Evolutionary conservation across 176 grass and related monocot species (phyloP).

Genomic region (Tuctoria greenei): DNA sequence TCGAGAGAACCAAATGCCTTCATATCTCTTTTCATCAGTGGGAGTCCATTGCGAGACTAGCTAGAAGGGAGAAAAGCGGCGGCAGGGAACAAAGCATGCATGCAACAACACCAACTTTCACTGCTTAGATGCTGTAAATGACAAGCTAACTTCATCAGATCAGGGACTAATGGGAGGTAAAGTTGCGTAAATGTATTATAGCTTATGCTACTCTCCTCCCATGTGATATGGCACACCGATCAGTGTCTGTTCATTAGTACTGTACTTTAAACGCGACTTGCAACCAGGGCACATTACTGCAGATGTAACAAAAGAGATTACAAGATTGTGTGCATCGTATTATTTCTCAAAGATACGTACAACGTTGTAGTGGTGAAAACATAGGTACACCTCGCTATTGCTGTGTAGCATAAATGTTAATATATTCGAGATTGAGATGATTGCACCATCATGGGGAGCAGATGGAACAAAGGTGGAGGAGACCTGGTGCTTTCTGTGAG

Average conservation of each 20-base stretch:
- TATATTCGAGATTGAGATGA: constrained; percentile 48
- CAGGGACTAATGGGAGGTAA: constrained; percentile 35
- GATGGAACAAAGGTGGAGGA: constrained; percentile 78
- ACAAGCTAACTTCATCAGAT: constrained; percentile 59
- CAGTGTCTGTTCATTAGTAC: constrained; percentile 7
- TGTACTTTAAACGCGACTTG: background rate
- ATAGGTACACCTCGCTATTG: constrained; percentile 40
- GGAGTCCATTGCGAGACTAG: constrained; percentile 58
- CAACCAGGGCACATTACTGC: background rate
- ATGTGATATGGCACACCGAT: constrained; percentile 38
- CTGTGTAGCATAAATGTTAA: constrained; percentile 36
- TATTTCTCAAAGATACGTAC: constrained; percentile 42
- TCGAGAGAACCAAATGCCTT: constrained; percentile 60
- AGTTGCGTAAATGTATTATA: constrained; percentile 18
- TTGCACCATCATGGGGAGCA: constrained; percentile 69
- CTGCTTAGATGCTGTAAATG: constrained; percentile 69
- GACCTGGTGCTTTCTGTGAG: constrained; percentile 74
- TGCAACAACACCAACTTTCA: constrained; percentile 57
- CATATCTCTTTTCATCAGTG: constrained; percentile 67
- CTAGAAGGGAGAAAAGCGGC: background rate
- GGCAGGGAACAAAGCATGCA: constrained; percentile 45
- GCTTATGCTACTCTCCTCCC: background rate
- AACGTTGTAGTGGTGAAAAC: constrained; percentile 27
- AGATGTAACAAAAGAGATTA: background rate
- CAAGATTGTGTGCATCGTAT: background rate